phyloP scores from a whole-genome alignment of 257 asterid species.

The Misopates orontium region DNA sequence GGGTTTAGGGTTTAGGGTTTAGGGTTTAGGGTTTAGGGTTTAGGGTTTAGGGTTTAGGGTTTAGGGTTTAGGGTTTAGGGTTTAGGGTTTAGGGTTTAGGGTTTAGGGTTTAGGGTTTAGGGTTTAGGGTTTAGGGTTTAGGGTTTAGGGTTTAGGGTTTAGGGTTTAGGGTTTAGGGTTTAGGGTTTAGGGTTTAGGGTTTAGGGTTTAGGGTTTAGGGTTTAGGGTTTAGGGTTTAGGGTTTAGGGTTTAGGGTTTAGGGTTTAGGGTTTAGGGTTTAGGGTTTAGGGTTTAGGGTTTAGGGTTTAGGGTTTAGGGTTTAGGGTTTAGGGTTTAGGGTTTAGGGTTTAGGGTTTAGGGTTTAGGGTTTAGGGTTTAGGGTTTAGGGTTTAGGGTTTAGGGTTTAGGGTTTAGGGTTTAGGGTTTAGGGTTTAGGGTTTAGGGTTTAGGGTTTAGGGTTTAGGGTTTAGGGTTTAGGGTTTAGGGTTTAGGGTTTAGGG shows the following conservation, averaged over 20 bases:
- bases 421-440: no score
- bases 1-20: slow-evolving; percentile 24
- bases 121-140: slow-evolving; percentile 27
- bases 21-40: slow-evolving; percentile 26
- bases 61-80: slow-evolving; percentile 26
- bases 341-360: slow-evolving; percentile 28
- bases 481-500: no score
- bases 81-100: slow-evolving; percentile 29
- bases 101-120: slow-evolving; percentile 29
- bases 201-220: slow-evolving; percentile 29
- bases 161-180: slow-evolving; percentile 26
- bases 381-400: slow-evolving; percentile 4
- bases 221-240: slow-evolving; percentile 28
- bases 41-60: slow-evolving; percentile 28
- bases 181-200: slow-evolving; percentile 27
- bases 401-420: no score
- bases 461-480: no score
- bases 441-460: no score
- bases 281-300: slow-evolving; percentile 33
- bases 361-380: slow-evolving; percentile 24
- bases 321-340: slow-evolving; percentile 30
- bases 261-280: slow-evolving; percentile 30
- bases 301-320: slow-evolving; percentile 33
- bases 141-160: slow-evolving; percentile 22
- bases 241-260: slow-evolving; percentile 27